Base-by-base conservation (phyloP, 139 green algal genomes). In the Pedinophyceae sp. region DNA sequence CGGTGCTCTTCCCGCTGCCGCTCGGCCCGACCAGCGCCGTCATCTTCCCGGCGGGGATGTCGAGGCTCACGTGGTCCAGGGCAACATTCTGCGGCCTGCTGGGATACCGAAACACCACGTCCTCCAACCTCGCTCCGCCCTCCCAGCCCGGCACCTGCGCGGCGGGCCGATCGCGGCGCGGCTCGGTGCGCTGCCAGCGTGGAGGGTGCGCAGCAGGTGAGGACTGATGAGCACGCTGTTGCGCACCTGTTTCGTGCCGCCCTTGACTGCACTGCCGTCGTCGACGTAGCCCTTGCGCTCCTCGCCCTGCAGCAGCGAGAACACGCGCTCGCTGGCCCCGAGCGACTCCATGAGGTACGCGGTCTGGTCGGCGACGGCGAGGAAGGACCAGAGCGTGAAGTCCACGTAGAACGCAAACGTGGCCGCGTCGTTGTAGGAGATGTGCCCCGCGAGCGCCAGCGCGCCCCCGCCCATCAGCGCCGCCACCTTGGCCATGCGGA, bases 321-420 rank as follows among this genome's bases (percentile, higher is more conserved):
- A 54, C 28, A 91, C 79, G 0, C 79, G 57, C 65, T 88, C 76
- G 24, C 59, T 75, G n/a, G 80, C 75, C 18, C 80, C 80, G 22
- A 85, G 55, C 10, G 71, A 70, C 70, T 84, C 62, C 55, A 52
- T 54, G 58, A 58, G 62, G 48, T 70, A 64, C 2, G 75, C 81
- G 60, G 74, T 85, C 75, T 93, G 78, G 55, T 93, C 83, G 55
- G 75, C 87, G 52, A 90, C 77, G 16, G 62, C 71, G 41, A 88
- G 69, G 27, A 65, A 72, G 24, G 71, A 66, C 25, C 69, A 71
- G 3, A 79, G 76, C 27, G 87, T 70, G 54, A 89, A 78, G 59
- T 90, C 78, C 13, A 81, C 70, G 43, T 90, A 90, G 50, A 85
- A 74, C 24, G 84, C 69, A 64, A 82, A 87, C 49, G 66, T 75